These are phyloP conservation scores for Cordyceps sp. DNA, from an alignment of 2,329 filamentous ascomycete genomes.

Conservation along the genomic window DNA sequence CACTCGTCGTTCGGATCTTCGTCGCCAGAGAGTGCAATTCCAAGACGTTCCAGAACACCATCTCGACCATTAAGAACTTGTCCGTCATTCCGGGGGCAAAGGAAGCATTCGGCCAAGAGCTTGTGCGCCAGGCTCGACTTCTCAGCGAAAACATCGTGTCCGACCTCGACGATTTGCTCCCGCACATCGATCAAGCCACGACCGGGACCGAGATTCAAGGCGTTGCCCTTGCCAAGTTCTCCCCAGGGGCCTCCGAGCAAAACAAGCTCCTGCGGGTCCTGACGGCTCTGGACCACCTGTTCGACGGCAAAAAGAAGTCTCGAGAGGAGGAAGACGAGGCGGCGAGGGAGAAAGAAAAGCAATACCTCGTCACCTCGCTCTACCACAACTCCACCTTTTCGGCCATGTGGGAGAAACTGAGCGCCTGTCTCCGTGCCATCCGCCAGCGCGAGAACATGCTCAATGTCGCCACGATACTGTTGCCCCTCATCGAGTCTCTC, in stretches of 20 bases:
- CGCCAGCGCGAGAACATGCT: conserved; percentile 88
- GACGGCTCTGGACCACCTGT: conserved; percentile 88
- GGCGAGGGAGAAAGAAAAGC: conserved; percentile 45
- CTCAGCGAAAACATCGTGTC: conserved; percentile 71
- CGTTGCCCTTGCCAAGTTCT: conserved; percentile 86
- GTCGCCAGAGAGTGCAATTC: conserved; percentile 91
- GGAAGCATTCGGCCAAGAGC: conserved; percentile 78
- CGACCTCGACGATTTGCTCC: conserved; percentile 71
- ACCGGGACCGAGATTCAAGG: conserved; percentile 92
- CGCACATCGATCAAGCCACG: conserved; percentile 72
- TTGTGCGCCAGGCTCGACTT: conserved; percentile 71
- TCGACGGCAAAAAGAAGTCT: conserved; percentile 62
- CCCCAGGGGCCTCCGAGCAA: conserved; percentile 87
- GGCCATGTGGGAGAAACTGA: conserved; percentile 81
- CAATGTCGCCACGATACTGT: conserved; percentile 87
- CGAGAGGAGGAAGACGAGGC: conserved; percentile 31
- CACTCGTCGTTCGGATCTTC: conserved; percentile 90
- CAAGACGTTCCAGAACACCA: conserved; percentile 94
- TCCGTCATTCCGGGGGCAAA: conserved; percentile 85
- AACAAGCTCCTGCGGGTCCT: conserved; percentile 86
- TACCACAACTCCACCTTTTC: conserved; percentile 87
- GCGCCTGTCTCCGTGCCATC: conserved; percentile 74
- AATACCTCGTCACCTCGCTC: conserved; percentile 70
- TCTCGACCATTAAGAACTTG: conserved; percentile 97
- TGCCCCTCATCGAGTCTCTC: conserved; percentile 86